These are phyloP conservation scores for Sporodiniella umbellata DNA, from an alignment of 371 early-diverging fungal genomes.

Conservation along the genomic window DNA sequence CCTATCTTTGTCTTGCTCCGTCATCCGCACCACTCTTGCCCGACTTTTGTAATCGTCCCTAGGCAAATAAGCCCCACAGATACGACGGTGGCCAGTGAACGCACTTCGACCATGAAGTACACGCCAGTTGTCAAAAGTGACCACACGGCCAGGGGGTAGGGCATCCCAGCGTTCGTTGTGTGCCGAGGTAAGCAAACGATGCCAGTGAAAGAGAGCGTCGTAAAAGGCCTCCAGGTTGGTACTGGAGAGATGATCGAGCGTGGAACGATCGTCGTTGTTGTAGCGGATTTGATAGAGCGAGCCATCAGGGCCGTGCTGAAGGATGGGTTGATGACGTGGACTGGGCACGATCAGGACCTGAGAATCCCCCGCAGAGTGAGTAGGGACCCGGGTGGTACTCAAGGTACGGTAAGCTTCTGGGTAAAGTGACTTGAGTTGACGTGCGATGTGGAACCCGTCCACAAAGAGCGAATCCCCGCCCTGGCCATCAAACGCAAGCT, in stretches of 20 bases:
- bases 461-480: conserved; percentile 85
- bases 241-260: conserved; percentile 49
- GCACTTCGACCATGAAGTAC: conserved; percentile 80
- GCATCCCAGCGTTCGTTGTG: conserved; percentile 68
- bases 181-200: conserved; percentile 50
- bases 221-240: conserved; percentile 68
- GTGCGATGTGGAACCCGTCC: conserved; percentile 79
- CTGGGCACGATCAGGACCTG: conserved; percentile 65
- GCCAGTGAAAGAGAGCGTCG: conserved; percentile 72
- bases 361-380: conserved; percentile 86
- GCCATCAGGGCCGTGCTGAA: conserved; percentile 60
- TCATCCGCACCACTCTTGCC: conserved; percentile 32
- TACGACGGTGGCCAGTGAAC: conserved; percentile 75
- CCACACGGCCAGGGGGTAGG: conserved; percentile 70
- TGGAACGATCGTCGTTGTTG: conserved; percentile 86
- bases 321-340: conserved; percentile 61
- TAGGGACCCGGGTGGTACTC: conserved; percentile 54
- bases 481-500: conserved; percentile 66
- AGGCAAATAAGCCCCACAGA: conserved; percentile 78
- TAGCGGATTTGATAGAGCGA: conserved; percentile 75
- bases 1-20: conserved; percentile 37
- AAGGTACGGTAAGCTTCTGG: conserved; percentile 69
- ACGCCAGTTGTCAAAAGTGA: conserved; percentile 87
- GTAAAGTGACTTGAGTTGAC: conserved; percentile 51
- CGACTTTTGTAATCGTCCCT: conserved; percentile 80